phyloP scores from a whole-genome alignment of 768 basidiomycete genomes.

The Russula sp. region DNA sequence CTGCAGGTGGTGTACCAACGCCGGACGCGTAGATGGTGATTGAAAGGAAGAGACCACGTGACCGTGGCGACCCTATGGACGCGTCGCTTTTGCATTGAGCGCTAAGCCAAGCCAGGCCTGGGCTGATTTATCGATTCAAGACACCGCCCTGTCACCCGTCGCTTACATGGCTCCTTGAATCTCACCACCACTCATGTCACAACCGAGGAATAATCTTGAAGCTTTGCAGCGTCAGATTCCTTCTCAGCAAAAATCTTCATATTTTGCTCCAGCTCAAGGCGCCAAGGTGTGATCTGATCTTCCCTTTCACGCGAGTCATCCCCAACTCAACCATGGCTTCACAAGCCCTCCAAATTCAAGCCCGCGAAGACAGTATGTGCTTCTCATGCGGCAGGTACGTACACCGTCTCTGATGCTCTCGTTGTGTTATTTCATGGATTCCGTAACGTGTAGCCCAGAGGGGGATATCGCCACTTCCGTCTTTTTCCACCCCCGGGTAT shows the following conservation, averaged over 20 bases:
- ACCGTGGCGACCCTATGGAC: slow-evolving; percentile 1
- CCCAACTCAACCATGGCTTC: neutral
- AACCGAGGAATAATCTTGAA: slow-evolving; percentile 23
- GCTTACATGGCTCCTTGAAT: neutral
- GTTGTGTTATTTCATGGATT: neutral
- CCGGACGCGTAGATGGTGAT: neutral
- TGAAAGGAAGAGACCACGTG: neutral
- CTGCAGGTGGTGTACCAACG: neutral
- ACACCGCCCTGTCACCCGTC: neutral
- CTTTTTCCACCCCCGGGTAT: slow-evolving; percentile 11
- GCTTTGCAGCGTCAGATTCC: slow-evolving; percentile 14
- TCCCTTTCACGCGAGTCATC: neutral
- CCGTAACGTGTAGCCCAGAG: neutral
- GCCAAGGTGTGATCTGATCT: slow-evolving; percentile 9
- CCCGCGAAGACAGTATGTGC: slow-evolving; percentile 14
- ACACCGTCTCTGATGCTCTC: neutral
- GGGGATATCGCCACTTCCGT: neutral
- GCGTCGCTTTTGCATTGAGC: neutral
- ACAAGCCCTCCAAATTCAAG: slow-evolving; percentile 20
- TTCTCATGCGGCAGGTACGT: neutral
- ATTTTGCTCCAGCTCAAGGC: slow-evolving; percentile 7
- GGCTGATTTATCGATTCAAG: slow-evolving; percentile 1
- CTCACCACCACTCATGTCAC: slow-evolving; percentile 16
- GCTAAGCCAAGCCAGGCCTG: neutral
- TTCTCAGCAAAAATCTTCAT: slow-evolving; percentile 11